Percentiles rank a stretch among this genome's conserved stretches.
These are phyloP conservation scores for Salvia splendens DNA, from an alignment of 257 asterid species.

Conservation along the genomic window DNA sequence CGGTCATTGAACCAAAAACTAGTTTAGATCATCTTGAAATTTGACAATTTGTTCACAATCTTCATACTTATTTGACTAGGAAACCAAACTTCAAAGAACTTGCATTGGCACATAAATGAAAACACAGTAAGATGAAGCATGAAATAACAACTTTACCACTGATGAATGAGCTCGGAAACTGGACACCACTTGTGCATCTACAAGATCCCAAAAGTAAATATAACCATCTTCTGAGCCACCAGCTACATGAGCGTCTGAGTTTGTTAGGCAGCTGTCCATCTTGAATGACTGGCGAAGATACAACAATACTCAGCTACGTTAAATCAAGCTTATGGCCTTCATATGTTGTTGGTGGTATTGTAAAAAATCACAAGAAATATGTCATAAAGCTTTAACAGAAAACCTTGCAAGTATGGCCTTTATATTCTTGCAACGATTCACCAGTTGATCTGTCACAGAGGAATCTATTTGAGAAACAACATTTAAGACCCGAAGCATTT, in stretches of 20 bases:
- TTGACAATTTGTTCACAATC: not conserved
- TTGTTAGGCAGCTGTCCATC: constrained; percentile 93
- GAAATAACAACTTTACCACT: constrained; percentile 57
- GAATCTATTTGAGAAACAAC: constrained; percentile 10
- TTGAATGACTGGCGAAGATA: constrained; percentile 66
- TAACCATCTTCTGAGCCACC: constrained; percentile 97
- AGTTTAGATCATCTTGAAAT: not conserved
- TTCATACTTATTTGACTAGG: constrained; percentile 5
- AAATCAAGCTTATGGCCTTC: not conserved
- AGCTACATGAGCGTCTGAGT: constrained; percentile 82
- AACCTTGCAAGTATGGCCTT: constrained; percentile 97
- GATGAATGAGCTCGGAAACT: constrained; percentile 82
- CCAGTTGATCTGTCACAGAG: constrained; percentile 64
- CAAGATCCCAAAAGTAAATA: constrained; percentile 93
- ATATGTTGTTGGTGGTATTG: not conserved
- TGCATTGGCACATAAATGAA: not conserved
- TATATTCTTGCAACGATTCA: constrained; percentile 88
- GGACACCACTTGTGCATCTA: constrained; percentile 74
- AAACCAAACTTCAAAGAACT: constrained; percentile 17
- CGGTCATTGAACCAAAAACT: not conserved
- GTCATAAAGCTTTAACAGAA: constrained; percentile 9
- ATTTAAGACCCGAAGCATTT: constrained; percentile 3
- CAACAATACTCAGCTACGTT: constrained; percentile 14
- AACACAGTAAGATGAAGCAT: not conserved
- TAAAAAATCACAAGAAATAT: constrained; percentile 7